These are phyloP conservation scores for Trichoderma citrinoviride DNA, from an alignment of 2,329 filamentous ascomycete species.

Conservation along the genomic window DNA sequence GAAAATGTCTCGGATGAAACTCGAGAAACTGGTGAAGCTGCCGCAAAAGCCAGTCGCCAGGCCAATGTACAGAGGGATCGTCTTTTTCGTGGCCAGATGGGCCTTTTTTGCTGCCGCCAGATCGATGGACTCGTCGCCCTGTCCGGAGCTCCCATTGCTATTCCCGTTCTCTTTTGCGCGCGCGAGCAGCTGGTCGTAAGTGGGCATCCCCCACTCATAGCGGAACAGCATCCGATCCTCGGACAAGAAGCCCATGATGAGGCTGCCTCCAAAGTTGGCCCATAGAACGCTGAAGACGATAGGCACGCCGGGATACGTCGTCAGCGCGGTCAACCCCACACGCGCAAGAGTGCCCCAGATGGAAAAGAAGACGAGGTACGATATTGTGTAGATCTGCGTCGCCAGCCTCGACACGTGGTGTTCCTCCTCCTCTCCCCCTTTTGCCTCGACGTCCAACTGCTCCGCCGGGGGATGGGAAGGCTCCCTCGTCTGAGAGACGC, in stretches of 20 bases:
- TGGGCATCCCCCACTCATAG: conserved; percentile 58
- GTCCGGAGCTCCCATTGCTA: conserved; percentile 32
- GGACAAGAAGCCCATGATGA: conserved; percentile 80
- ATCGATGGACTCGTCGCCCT: conserved; percentile 31
- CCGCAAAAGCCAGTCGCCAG: conserved; percentile 86
- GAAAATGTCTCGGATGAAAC: conserved; percentile 78
- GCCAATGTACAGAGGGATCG: conserved; percentile 83
- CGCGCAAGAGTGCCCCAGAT: conserved; percentile 81
- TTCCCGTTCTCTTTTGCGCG: conserved; percentile 30
- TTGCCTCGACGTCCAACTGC: background rate
- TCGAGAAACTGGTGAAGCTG: conserved; percentile 86
- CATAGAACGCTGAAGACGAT: conserved; percentile 73
- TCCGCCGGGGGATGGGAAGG: background rate
- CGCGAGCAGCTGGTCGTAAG: conserved; percentile 39
- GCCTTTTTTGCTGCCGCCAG: conserved; percentile 51
- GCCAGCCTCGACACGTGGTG: conserved; percentile 46
- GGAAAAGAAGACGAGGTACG: conserved; percentile 82
- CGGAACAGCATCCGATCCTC: conserved; percentile 77
- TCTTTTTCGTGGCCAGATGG: conserved; percentile 70
- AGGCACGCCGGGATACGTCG: conserved; percentile 74
- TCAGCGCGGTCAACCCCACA: conserved; percentile 75
- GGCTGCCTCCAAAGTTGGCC: conserved; percentile 80
- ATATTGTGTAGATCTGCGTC: conserved; percentile 68
- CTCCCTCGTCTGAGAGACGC: conserved; percentile 22
- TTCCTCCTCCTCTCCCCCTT: background rate